Percentiles rank a stretch among this genome's conserved stretches.
Conservation (phyloP, 805 yeast genomes). For the Candida yuanshanica region DNA sequence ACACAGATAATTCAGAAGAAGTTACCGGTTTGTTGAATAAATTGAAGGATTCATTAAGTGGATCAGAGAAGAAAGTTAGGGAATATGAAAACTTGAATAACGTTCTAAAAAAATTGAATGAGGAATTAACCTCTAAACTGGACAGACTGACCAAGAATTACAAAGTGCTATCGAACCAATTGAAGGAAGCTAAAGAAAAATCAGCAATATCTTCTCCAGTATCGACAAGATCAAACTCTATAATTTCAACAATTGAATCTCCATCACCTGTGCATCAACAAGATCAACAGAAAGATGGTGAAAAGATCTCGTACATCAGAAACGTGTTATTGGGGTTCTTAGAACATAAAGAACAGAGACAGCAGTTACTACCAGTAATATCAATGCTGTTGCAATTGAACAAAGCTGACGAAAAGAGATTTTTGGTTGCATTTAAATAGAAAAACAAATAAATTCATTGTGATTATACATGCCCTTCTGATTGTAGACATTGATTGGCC, state of each 20-base stretch:
- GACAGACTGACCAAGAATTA: constrained; percentile 68
- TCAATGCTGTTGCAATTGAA: constrained; percentile 66
- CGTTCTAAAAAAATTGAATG: constrained; percentile 55
- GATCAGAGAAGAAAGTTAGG: constrained; percentile 43
- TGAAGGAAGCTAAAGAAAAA: constrained; percentile 30
- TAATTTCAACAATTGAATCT: constrained; percentile 22
- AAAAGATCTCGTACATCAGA: constrained; percentile 70
- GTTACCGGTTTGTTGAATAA: constrained; percentile 31
- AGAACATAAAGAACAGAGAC: constrained; percentile 90
- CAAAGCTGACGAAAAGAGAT: constrained; percentile 66
- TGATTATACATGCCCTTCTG: no score
- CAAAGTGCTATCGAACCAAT: constrained; percentile 47
- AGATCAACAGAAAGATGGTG: constrained; percentile 10
- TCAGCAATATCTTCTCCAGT: constrained; percentile 23
- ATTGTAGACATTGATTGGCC: no score
- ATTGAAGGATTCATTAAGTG: constrained; percentile 48
- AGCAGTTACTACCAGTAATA: constrained; percentile 78
- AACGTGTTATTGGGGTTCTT: constrained; percentile 88
- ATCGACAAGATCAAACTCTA: constrained; percentile 33
- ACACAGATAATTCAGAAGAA: constrained; percentile 27
- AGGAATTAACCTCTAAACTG: constrained; percentile 60
- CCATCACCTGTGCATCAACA: constrained; percentile 1
- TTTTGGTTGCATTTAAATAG: constrained; percentile 34
- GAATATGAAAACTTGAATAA: constrained; percentile 51
- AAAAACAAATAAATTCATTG: no score